Evolutionary conservation across 2,329 filamentous ascomycete species (phyloP).

Genomic region (Aspergillus novoparasiticus): DNA sequence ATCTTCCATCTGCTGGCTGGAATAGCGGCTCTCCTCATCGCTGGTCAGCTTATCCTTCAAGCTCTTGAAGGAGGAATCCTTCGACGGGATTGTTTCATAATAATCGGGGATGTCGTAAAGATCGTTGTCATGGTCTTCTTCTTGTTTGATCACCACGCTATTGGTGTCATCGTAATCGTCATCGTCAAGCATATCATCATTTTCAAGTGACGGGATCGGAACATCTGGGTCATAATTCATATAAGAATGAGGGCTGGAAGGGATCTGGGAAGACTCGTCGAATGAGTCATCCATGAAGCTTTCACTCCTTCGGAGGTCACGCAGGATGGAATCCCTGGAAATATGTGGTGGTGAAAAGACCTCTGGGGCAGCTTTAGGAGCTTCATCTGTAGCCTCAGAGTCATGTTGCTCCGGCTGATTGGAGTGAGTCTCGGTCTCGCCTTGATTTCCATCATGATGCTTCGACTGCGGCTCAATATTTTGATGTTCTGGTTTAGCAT

Average conservation of each 20-base stretch:
- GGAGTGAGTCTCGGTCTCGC: slow-evolving; percentile 38
- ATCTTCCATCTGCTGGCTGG: slow-evolving; percentile 43
- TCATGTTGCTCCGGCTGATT: slow-evolving; percentile 33
- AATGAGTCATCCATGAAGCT: slow-evolving; percentile 63
- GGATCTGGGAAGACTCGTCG: slow-evolving; percentile 64
- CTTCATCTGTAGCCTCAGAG: slow-evolving; percentile 11
- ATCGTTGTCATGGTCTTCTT: slow-evolving; percentile 61
- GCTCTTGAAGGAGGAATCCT: slow-evolving; percentile 31
- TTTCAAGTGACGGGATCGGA: slow-evolving; percentile 84
- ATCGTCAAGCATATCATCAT: slow-evolving; percentile 58
- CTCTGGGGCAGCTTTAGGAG: slow-evolving; percentile 56
- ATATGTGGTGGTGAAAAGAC: slow-evolving; percentile 70
- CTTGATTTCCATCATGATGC: slow-evolving; percentile 23
- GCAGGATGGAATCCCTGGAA: slow-evolving; percentile 89
- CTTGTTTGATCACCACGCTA: slow-evolving; percentile 69
- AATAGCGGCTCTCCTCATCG: slow-evolving; percentile 62
- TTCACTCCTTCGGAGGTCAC: slow-evolving; percentile 75
- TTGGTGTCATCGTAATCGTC: slow-evolving; percentile 55
- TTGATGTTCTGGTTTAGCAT: background rate
- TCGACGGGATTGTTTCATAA: slow-evolving; percentile 54
- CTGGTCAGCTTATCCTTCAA: slow-evolving; percentile 38
- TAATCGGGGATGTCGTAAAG: slow-evolving; percentile 70
- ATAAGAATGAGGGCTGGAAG: slow-evolving; percentile 60
- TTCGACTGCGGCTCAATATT: background rate
- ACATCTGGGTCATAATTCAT: slow-evolving; percentile 80